A percentile compares a stretch with the other conserved stretches of the same genome.
Conservation (phyloP, 192 early-diverging fungal species). For the Coemansia brasiliensis region DNA sequence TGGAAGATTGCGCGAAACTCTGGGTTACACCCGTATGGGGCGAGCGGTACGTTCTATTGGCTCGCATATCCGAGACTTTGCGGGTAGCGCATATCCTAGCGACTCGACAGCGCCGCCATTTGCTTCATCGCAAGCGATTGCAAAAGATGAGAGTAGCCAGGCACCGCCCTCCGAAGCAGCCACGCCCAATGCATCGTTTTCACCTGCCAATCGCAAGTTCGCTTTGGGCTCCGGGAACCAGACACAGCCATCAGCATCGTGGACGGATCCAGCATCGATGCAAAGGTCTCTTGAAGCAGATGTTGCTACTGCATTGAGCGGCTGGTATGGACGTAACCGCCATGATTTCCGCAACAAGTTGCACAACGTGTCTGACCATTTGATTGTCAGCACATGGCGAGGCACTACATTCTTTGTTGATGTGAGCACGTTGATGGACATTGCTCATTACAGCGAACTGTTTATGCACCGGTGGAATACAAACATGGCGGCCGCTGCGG, state of each 20-base stretch:
- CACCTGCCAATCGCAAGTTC: slow-evolving; percentile 16
- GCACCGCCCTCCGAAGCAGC: slow-evolving; percentile 13
- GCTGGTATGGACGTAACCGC: slow-evolving; percentile 52
- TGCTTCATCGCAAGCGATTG: slow-evolving; percentile 1
- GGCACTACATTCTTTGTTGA: slow-evolving; percentile 54
- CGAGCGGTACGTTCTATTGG: slow-evolving; percentile 32
- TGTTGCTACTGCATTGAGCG: slow-evolving; percentile 35
- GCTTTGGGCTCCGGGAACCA: neutral
- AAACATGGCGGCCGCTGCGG: slow-evolving; percentile 11
- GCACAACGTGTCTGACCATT: slow-evolving; percentile 35
- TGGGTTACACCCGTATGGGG: slow-evolving; percentile 26
- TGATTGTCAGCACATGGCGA: slow-evolving; percentile 54
- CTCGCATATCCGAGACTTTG: slow-evolving; percentile 34
- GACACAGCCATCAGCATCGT: neutral
- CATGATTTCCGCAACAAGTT: slow-evolving; percentile 34
- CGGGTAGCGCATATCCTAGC: slow-evolving; percentile 24
- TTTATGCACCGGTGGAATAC: slow-evolving; percentile 37
- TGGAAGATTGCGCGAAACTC: slow-evolving; percentile 31
- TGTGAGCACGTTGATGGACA: slow-evolving; percentile 42
- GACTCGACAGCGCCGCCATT: slow-evolving; percentile 9
- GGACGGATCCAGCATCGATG: slow-evolving; percentile 5
- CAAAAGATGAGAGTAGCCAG: slow-evolving; percentile 10
- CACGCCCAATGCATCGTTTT: slow-evolving; percentile 25
- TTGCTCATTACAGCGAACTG: slow-evolving; percentile 47
- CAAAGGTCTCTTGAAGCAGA: slow-evolving; percentile 14